Conservation (phyloP, 2,329 filamentous ascomycete genomes). For the Diplodia mutila region DNA sequence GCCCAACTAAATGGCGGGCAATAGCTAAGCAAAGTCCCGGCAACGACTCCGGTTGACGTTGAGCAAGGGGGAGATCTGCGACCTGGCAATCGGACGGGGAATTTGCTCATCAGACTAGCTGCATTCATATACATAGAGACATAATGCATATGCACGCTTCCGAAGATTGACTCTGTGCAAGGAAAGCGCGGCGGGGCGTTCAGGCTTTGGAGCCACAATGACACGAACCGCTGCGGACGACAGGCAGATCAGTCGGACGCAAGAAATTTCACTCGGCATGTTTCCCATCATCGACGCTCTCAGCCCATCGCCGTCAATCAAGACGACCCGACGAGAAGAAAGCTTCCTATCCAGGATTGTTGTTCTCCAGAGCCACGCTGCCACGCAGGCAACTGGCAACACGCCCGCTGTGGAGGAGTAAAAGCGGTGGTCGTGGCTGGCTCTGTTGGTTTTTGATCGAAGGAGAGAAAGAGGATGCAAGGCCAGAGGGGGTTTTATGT, state of each 20-base stretch:
- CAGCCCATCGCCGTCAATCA: constrained; percentile 26
- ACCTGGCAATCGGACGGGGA: not conserved
- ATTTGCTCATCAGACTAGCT: not conserved
- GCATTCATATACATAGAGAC: not conserved
- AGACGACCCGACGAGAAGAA: constrained; percentile 25
- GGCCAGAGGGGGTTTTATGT: constrained; percentile 13
- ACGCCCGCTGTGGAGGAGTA: constrained; percentile 25
- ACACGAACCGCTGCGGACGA: too few species aligned
- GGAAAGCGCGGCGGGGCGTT: not conserved
- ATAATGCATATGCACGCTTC: not conserved
- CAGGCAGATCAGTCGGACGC: too few species aligned
- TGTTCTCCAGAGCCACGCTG: constrained; percentile 26
- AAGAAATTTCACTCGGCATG: not conserved
- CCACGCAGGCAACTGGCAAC: constrained; percentile 26
- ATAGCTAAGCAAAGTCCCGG: not conserved
- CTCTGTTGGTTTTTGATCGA: constrained; percentile 28
- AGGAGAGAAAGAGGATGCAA: constrained; percentile 19
- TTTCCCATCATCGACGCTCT: constrained; percentile 27
- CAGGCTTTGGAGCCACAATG: not conserved
- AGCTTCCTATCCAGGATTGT: constrained; percentile 28
- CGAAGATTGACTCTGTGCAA: too few species aligned
- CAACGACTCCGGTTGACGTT: not conserved
- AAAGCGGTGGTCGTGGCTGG: constrained; percentile 28
- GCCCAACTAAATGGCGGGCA: not conserved
- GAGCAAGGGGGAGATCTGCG: not conserved